Evolutionary conservation across 2,329 filamentous ascomycete species (phyloP).

Genomic region (Zasmidium angulare): DNA sequence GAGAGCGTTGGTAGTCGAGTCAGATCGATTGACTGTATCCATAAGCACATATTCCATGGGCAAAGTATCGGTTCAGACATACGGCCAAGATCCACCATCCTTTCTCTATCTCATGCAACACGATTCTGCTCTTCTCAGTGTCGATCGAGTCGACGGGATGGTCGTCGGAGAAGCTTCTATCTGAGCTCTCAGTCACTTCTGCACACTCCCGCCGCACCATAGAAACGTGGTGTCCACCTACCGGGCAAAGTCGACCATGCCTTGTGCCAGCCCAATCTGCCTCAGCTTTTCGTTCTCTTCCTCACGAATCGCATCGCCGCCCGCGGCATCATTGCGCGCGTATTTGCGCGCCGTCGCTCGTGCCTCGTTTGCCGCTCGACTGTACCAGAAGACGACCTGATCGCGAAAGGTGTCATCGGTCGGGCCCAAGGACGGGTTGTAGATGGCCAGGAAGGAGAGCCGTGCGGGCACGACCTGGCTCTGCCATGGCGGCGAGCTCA

Average conservation of each 20-base stretch:
- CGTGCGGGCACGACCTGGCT: slow-evolving; percentile 63
- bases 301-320: slow-evolving; percentile 48
- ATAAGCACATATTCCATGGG: slow-evolving; percentile 13
- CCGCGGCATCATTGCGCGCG: slow-evolving; percentile 31
- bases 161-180: slow-evolving; percentile 73
- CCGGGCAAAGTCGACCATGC: slow-evolving; percentile 88
- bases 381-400: slow-evolving; percentile 93
- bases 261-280: slow-evolving; percentile 93
- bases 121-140: slow-evolving; percentile 81
- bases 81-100: slow-evolving; percentile 97
- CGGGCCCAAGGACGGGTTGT: slow-evolving; percentile 78
- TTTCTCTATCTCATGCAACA: slow-evolving; percentile 81
- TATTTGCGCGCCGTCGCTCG: slow-evolving; percentile 24
- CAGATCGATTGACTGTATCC: slow-evolving; percentile 70
- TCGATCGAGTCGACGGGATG: slow-evolving; percentile 80
- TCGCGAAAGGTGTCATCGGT: slow-evolving; percentile 72
- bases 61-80: slow-evolving; percentile 38
- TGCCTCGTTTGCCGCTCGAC: slow-evolving; percentile 40
- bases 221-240: slow-evolving; percentile 33
- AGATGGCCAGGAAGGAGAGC: slow-evolving; percentile 89
- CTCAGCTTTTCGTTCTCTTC: slow-evolving; percentile 83
- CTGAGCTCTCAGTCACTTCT: slow-evolving; percentile 29
- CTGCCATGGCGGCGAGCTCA: slow-evolving; percentile 27
- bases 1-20: slow-evolving; percentile 64
- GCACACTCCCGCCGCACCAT: neutral